phyloP scores from a whole-genome alignment of 2,329 filamentous ascomycete genomes.

The Nemania sp. region DNA sequence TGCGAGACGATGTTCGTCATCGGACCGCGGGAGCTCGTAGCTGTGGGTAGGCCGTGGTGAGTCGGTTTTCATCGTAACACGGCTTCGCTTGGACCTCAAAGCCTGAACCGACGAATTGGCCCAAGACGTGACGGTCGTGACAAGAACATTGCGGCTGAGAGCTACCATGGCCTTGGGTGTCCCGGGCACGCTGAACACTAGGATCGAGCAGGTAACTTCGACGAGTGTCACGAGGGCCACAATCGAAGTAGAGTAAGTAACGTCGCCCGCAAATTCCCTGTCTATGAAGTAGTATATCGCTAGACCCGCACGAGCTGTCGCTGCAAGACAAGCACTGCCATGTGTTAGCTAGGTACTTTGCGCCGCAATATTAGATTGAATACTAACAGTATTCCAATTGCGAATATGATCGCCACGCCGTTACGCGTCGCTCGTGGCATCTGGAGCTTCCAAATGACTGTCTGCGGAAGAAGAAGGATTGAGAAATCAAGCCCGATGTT shows the following conservation, averaged over 20 bases:
- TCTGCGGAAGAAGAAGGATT: background rate
- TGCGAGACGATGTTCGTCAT: background rate
- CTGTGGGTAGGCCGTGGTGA: background rate
- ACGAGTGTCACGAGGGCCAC: background rate
- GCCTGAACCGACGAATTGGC: background rate
- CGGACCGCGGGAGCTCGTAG: background rate
- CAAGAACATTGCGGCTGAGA: background rate
- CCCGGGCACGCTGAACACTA: background rate
- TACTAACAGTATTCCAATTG: background rate
- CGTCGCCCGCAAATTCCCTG: background rate
- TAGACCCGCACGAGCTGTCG: background rate
- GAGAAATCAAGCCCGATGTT: background rate
- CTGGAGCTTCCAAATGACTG: slow-evolving; percentile 1
- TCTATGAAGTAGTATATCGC: background rate
- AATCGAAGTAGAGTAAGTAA: background rate
- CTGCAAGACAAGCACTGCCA: background rate
- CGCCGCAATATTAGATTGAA: background rate
- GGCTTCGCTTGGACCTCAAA: background rate
- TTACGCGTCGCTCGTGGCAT: background rate
- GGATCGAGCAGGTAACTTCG: background rate
- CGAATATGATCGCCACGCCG: background rate
- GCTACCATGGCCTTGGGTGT: background rate
- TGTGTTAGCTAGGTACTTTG: background rate
- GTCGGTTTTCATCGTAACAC: background rate
- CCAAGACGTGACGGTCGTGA: background rate